Evolutionary conservation across 1,139 yeast species (phyloP).

Genomic region (Geotrichum phurueaensis): DNA sequence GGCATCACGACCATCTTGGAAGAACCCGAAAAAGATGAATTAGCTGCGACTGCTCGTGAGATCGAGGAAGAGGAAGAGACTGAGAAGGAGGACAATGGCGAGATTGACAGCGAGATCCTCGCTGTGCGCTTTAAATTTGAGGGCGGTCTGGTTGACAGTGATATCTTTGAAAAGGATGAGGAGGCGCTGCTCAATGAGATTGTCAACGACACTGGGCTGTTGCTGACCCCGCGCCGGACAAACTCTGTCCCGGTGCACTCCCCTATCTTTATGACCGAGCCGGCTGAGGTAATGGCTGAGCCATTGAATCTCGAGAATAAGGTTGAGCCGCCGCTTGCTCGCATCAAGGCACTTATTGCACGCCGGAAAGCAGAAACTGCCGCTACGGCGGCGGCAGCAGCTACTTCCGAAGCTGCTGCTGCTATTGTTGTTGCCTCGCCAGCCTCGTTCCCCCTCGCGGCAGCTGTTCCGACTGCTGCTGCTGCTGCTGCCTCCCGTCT

Average conservation of each 20-base stretch:
- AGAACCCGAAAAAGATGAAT: neutral
- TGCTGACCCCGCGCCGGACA: neutral
- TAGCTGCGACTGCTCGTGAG: neutral
- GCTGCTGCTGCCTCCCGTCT: neutral
- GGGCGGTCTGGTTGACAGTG: neutral
- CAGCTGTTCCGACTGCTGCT: neutral
- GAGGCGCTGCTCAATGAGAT: neutral
- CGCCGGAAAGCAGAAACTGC: neutral
- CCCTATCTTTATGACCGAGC: neutral
- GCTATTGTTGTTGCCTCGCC: too few relatives aligned
- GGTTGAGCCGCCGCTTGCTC: neutral
- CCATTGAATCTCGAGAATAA: neutral
- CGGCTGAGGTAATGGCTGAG: neutral
- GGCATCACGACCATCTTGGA: neutral
- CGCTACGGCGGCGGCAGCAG: neutral
- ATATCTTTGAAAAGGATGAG: neutral
- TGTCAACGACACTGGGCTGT: neutral
- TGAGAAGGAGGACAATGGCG: neutral
- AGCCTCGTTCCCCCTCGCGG: neutral
- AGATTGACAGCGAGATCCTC: neutral
- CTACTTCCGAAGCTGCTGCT: too few relatives aligned
- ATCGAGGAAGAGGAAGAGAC: neutral
- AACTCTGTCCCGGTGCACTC: neutral
- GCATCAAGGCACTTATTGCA: neutral
- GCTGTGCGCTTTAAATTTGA: neutral